These are phyloP conservation scores for Hericium coralloides DNA, from an alignment of 768 basidiomycete species.

Conservation along the genomic window DNA sequence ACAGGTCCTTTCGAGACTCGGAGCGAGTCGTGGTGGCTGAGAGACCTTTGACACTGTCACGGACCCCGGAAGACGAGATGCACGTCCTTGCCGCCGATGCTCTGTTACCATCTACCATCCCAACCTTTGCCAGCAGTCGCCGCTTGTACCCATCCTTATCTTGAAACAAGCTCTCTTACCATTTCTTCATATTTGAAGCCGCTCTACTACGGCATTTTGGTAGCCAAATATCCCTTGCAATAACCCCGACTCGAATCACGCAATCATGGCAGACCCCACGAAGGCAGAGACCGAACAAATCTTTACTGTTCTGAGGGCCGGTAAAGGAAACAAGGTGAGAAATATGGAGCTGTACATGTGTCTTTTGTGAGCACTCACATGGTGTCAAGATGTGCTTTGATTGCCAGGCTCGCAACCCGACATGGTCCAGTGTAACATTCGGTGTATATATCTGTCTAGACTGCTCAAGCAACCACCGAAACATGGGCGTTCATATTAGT, in stretches of 20 bases:
- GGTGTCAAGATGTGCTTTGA: slow-evolving; percentile 76
- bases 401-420: slow-evolving; percentile 91
- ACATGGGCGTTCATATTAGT: slow-evolving; percentile 96
- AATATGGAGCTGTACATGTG: not conserved
- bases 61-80: no score
- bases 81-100: no score
- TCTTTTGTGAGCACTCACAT: not conserved
- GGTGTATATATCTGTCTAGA: slow-evolving; percentile 97
- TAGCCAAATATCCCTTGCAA: no score
- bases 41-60: no score
- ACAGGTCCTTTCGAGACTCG: no score
- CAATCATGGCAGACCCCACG: slow-evolving; percentile 61
- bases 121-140: no score
- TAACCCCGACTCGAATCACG: not conserved
- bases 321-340: slow-evolving; percentile 82
- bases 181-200: no score
- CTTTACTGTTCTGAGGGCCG: slow-evolving; percentile 71
- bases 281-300: slow-evolving; percentile 84
- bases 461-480: slow-evolving; percentile 90
- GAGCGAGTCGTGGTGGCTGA: no score
- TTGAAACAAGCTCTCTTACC: no score
- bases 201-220: no score
- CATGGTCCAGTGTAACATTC: slow-evolving; percentile 95
- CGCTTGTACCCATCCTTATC: no score
- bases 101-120: no score